Evolutionary conservation across 2,329 filamentous ascomycete genomes (phyloP), one percentile per base, ranked within the genome.

Genomic region (Aspergillus pseudotamarii): DNA sequence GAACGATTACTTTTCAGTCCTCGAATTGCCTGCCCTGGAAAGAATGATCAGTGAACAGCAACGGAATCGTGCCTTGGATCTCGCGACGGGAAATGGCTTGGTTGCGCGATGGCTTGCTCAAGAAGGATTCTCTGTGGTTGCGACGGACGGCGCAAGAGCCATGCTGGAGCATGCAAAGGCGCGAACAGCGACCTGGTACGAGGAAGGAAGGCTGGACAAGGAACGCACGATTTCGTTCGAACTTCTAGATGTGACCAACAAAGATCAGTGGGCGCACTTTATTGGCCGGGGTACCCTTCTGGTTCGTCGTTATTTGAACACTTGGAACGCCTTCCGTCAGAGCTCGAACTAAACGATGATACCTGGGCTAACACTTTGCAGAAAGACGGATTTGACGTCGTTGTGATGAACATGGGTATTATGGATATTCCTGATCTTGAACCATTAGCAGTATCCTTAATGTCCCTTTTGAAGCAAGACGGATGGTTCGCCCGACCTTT

Each of bases 81-180:
- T 85, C n/a, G 81, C 82, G 4, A 83, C 81, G 0, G 82, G 83
- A 45, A 85, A 84, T 62, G 83, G 83, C 28, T 76, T 85, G 30
- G 78, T 79, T 21, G 80, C 82, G 19, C 78, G 82, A 26, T 81
- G 79, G 75, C 73, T 85, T 19, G 78, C 76, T 1, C 68, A 68
- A 11, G 64, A 73, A 26, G 78, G 76, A 11, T 76, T 76, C 0
- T 61, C 65, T 1, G 80, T 84, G 14, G 65, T 80, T 4, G 83
- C 81, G 1, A 81, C 83, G 1, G 83, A 85, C 62, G 82, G 78
- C 45, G 79, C 78, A 41, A 56, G 66, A 23, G 69, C 67, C 10
- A 83, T 84, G 82, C 59, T 84, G 3, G 66, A 76, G 8, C 64
- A 73, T 21, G 81, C 81, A 1, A 68, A 64, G 60, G 60, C 5